A percentile compares a stretch with the other conserved stretches of the same genome.
Evolutionary conservation across 176 grass and related monocot genomes (phyloP).

Genomic region (Eragrostis nindensis): DNA sequence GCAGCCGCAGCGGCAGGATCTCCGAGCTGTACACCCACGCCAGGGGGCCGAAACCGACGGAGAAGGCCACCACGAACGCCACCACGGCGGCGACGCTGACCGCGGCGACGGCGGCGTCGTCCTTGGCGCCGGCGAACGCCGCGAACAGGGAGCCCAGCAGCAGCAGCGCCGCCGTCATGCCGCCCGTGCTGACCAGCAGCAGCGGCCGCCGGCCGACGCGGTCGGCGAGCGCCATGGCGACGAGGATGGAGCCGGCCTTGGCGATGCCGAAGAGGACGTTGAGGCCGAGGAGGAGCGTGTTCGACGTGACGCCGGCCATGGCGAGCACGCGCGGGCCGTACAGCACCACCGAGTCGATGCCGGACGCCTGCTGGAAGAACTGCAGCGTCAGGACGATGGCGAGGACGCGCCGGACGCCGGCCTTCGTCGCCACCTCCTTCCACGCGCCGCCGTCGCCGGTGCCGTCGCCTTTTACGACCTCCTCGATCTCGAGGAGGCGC

Average conservation of each 20-base stretch:
- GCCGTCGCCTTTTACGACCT: conserved; percentile 16
- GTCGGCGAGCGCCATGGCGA: conserved; percentile 64
- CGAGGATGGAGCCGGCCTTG: conserved; percentile 67
- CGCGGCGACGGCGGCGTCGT: conserved; percentile 34
- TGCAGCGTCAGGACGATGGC: conserved; percentile 53
- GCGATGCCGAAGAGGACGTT: conserved; percentile 67
- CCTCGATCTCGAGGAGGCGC: conserved; percentile 61
- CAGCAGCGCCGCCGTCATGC: conserved; percentile 56
- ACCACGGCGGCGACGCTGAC: conserved; percentile 41
- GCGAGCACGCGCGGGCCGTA: conserved; percentile 67
- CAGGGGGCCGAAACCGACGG: conserved; percentile 64
- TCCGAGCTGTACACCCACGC: conserved; percentile 84
- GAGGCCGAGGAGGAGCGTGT: conserved; percentile 52
- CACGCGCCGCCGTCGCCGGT: conserved; percentile 20
- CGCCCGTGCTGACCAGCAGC: conserved; percentile 58
- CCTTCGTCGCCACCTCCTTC: conserved; percentile 51
- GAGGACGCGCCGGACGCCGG: conserved; percentile 52
- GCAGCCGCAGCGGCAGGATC: conserved; percentile 68
- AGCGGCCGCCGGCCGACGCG: conserved; percentile 54
- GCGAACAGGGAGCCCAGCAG: conserved; percentile 50
- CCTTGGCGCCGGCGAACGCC: conserved; percentile 40
- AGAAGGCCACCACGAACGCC: conserved; percentile 60
- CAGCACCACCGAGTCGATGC: conserved; percentile 68
- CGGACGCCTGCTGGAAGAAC: conserved; percentile 79
- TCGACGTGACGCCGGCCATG: conserved; percentile 52